Evolutionary conservation across 768 basidiomycete genomes (phyloP), one percentile per base, ranked within the genome.

Genomic region (Lactarius pseudohatsudake): DNA sequence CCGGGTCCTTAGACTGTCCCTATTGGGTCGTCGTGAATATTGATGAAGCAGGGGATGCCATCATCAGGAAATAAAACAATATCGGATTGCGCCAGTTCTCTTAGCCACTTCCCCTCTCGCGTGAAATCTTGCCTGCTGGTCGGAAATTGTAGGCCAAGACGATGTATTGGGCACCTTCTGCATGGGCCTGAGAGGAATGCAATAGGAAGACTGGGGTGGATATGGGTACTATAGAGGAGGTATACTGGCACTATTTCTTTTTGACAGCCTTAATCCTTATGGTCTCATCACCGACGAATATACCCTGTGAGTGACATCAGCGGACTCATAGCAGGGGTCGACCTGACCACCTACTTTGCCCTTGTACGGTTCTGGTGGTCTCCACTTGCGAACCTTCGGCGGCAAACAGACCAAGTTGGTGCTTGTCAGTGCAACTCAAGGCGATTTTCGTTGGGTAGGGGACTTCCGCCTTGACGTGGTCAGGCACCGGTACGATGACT

Each of bases 281-380:
- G 61, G 88, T 90, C 77, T 99, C 96, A 72, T 87, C 84, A n/a
- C 92, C 95, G 61, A 98, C 85, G 72, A 98, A 96, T 67, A 98
- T 88, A 69, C 96, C 96, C 92, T 98, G 69, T 2, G 56, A 1
- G 53, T 32, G 38, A 20, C 26, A 64, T 36, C 58, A 56, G 64
- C 54, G 55, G 54, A 32, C 68, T 18, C 32, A 65, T 45, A 68
- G 67, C n/a, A 43, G 53, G 22, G 38, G 43, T 26, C 40, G 54
- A 56, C 28, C 3, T n/a, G 62, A 30, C 47, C 45, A 78, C 90
- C 60, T 73, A 96, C 95, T 85, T 98, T 98, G 75, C 95, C 96
- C 79, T 98, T 94, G 79, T 98, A 99, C 18, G 95, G 96, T 75
- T 99, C 96, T 26, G 96, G 96, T 71, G 89, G 89, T 72, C 96